Evolutionary conservation across 1,284 basidiomycete genomes (phyloP), one percentile per base, ranked within the genome.

Genomic region (Boletus semigastroideus): DNA sequence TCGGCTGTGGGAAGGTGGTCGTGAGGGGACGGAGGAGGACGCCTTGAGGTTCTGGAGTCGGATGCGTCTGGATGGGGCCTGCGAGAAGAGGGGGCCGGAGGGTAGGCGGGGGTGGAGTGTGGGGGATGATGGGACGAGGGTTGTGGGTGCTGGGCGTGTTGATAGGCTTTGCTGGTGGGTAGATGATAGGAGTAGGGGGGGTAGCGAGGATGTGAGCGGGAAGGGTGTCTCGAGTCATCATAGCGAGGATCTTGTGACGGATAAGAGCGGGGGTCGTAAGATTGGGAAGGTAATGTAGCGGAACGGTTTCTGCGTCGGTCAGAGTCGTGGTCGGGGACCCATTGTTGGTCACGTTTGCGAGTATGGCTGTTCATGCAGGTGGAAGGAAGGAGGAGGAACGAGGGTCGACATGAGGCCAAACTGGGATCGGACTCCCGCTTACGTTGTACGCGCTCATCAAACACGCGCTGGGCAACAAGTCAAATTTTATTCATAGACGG

Each of bases 251-350:
- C 65, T 3, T 65, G 43, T 13, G 59, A 13, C 3, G 57, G 56
- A 54, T 64, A 54, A 37, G 54, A 25, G 49, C 58, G 57, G 3
- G 43, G 56, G 54, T 68, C 68, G 43, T 68, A 56, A 11, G 64
- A 17, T 9, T 58, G 46, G 9, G 55, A 27, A 1, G 67, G 66
- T 8, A 69, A 6, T 0, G 66, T 67, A 10, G 66, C 57, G 39
- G 66, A 66, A 22, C 68, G 68, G 39, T 67, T 50, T 44, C 66
- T 53, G 20, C 67, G 69, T 10, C 58, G 65, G 48, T 67, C 68
- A 40, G 51, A 3, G 28, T 70, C 68, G 9, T 53, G 16, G 56
- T 68, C 66, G 25, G n/a, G 43, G 45, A 46, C 13, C 68, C 68
- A 64, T 50, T 50, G 55, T 53, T 59, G 65, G 53, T 68, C 69